phyloP scores from a whole-genome alignment of 176 grass and related monocot genomes.

The Triticum dicoccoides region DNA sequence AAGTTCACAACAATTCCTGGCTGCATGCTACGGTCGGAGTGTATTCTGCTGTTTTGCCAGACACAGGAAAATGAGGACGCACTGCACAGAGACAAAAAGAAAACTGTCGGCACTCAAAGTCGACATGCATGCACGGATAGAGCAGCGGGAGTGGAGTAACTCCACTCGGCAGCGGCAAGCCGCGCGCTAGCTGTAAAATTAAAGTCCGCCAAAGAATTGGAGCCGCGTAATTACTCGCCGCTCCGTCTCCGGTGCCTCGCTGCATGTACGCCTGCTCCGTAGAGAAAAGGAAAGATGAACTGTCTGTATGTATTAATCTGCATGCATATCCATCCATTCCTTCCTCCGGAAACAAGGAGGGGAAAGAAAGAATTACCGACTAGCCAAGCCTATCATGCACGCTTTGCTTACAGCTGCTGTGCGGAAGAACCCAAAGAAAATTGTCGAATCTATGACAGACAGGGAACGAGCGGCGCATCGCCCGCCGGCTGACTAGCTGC shows the following conservation, averaged over 20 bases:
- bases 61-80: too few relatives aligned
- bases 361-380: not conserved
- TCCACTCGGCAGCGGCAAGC: not conserved
- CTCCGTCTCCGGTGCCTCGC: not conserved
- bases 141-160: not conserved
- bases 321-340: not conserved
- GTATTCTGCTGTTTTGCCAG: too few relatives aligned
- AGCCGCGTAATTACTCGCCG: not conserved
- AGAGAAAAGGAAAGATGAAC: not conserved
- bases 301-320: conserved; percentile 1
- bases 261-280: not conserved
- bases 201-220: not conserved
- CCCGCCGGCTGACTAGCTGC: too few relatives aligned
- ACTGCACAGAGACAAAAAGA: too few relatives aligned
- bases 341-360: not conserved
- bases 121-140: not conserved
- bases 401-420: too few relatives aligned
- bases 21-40: too few relatives aligned
- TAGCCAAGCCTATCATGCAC: not conserved
- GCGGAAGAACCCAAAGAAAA: not conserved
- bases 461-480: not conserved
- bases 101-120: not conserved
- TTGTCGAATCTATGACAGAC: not conserved
- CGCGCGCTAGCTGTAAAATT: not conserved
- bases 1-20: too few relatives aligned